A percentile compares a stretch with the other conserved stretches of the same genome.
These are phyloP conservation scores for Atractiella rhizophila DNA, from an alignment of 768 basidiomycete genomes.

Conservation along the genomic window DNA sequence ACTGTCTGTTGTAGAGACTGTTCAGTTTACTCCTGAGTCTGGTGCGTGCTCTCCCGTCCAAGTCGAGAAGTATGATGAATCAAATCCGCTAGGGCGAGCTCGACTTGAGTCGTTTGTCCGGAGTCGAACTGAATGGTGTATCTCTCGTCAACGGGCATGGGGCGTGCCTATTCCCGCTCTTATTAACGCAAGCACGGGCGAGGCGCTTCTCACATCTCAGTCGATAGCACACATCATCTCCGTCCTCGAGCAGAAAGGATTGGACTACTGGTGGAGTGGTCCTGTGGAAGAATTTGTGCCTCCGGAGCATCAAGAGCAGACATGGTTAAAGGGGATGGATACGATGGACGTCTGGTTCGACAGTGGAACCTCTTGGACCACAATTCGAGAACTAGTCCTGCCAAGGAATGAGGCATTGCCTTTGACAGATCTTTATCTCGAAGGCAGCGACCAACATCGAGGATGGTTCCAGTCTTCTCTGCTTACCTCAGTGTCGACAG, in stretches of 20 bases:
- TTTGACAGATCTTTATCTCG: slow-evolving; percentile 63
- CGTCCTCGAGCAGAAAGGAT: slow-evolving; percentile 46
- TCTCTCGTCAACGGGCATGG: slow-evolving; percentile 91
- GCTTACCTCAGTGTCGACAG: slow-evolving; percentile 42
- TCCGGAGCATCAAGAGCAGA: slow-evolving; percentile 27
- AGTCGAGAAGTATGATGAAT: no score
- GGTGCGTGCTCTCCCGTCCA: slow-evolving; percentile 41
- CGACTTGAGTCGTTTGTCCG: slow-evolving; percentile 67
- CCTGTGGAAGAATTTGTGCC: slow-evolving; percentile 58
- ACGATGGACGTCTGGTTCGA: slow-evolving; percentile 99
- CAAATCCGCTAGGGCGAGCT: slow-evolving; percentile 36
- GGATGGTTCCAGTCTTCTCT: slow-evolving; percentile 97
- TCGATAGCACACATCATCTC: slow-evolving; percentile 49
- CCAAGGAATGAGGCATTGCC: slow-evolving; percentile 16
- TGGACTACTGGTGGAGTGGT: slow-evolving; percentile 78
- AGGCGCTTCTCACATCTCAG: slow-evolving; percentile 36
- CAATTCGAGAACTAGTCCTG: slow-evolving; percentile 27
- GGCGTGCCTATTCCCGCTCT: slow-evolving; percentile 86
- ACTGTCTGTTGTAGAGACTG: slow-evolving; percentile 37
- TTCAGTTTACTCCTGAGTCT: slow-evolving; percentile 46
- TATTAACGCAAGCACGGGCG: slow-evolving; percentile 36
- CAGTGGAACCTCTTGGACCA: slow-evolving; percentile 80
- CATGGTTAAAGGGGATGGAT: slow-evolving; percentile 58
- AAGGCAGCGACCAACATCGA: slow-evolving; percentile 90
- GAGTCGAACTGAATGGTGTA: slow-evolving; percentile 92